Base-by-base conservation (phyloP, 192 early-diverging fungal species). In the Coemansia asiatica region DNA sequence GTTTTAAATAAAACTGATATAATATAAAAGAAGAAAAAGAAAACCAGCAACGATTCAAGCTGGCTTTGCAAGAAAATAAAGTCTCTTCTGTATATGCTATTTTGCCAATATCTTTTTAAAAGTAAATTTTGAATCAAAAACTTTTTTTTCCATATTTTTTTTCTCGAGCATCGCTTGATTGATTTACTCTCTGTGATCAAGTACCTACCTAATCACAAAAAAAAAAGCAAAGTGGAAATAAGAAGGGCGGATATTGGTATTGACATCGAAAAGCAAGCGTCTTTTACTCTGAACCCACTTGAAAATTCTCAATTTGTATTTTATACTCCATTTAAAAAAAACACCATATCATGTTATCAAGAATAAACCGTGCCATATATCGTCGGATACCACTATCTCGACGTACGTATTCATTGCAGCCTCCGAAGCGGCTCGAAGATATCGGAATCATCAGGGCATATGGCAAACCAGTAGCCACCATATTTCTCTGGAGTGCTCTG, bases 401-500 rank as follows among this genome's bases (percentile, higher is more conserved):
- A 21, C 38, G 53, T n/a, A 12, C 9, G 25, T 56, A n/a, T 44
- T 19, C 54, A 1, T 64, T 51, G 16, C 62, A 36, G 13, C 10
- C 8, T 19, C 48, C 25, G 49, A 19, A 54, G 55, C 55, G 15
- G 40, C 63, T 60, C 10, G 76, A 79, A 38, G 56, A 73, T 49
- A 79, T 73, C 50, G 77, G 77, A 1, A 3, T 71, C 10, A 5
- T 74, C 56, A 64, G 63, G 7, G 72, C 77, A 13, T 80, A 80
- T 46, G 77, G 72, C 10, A 69, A 59, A 35, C 77, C 77, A 21
- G 69, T 80, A 19, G 69, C 72, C 0, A 75, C 77, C 12, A 33
- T 80, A 22, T 80, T 80, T 25, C 53, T 80, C 18, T 80, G 77
- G 77, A 75, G 77, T 56, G 47, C 77, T 0, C 55, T 80, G 19